phyloP scores from a whole-genome alignment of 2,329 filamentous ascomycete genomes.

The Penicillium sp. region DNA sequence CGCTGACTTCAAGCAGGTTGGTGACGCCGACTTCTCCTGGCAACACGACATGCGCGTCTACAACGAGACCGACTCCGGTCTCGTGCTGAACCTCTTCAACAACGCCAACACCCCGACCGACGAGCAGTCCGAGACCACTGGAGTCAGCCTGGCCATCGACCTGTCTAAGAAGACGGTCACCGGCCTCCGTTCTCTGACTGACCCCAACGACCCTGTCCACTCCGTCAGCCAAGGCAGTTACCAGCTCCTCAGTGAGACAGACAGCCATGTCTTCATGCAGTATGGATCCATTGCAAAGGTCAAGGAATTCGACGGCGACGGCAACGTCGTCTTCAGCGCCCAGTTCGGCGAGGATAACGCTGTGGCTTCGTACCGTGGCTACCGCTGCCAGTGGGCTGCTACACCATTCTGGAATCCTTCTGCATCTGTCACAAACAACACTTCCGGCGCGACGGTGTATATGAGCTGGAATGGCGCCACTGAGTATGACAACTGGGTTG shows the following conservation, averaged over 20 bases:
- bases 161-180: constrained; percentile 13
- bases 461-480: constrained; percentile 46
- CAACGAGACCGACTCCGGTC: constrained; percentile 30
- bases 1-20: constrained; percentile 23
- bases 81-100: constrained; percentile 33
- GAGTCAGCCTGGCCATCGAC: constrained; percentile 25
- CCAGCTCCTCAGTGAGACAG: constrained; percentile 17
- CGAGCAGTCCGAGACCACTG: constrained; percentile 19
- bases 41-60: constrained; percentile 36
- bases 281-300: constrained; percentile 34
- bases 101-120: constrained; percentile 25
- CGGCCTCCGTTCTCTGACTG: constrained; percentile 14
- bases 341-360: constrained; percentile 29
- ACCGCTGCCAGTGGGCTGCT: constrained; percentile 21
- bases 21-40: constrained; percentile 25
- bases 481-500: constrained; percentile 34
- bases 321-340: constrained; percentile 30
- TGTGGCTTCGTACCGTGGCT: constrained; percentile 34
- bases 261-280: constrained; percentile 28
- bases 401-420: constrained; percentile 23
- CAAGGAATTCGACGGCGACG: constrained; percentile 33
- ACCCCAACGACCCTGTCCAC: constrained; percentile 21
- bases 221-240: constrained; percentile 27
- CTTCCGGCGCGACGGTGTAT: constrained; percentile 22
- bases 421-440: constrained; percentile 6